Conservation (phyloP, 148 eudicot species). For the Rhododendron molle region DNA sequence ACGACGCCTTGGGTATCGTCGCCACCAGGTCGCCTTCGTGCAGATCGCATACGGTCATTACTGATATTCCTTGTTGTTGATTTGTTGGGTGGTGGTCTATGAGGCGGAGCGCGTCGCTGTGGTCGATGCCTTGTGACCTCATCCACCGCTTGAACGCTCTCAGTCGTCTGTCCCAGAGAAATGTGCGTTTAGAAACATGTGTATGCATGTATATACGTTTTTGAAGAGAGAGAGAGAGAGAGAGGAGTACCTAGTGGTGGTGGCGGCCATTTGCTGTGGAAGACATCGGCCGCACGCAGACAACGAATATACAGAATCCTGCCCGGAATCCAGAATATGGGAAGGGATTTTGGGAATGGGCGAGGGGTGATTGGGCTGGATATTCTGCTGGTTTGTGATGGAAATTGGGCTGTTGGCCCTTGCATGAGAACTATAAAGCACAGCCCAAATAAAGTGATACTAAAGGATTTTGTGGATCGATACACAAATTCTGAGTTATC, state of each 20-base stretch:
- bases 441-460: neutral
- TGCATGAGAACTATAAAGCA: neutral
- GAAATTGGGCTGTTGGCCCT: neutral
- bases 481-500: too few relatives aligned
- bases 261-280: slow-evolving; percentile 2
- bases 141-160: slow-evolving; percentile 89
- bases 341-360: neutral
- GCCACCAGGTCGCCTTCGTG: slow-evolving; percentile 68
- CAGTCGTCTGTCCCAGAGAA: slow-evolving; percentile 35
- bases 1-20: slow-evolving; percentile 63
- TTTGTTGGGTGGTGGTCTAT: slow-evolving; percentile 12
- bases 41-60: slow-evolving; percentile 47
- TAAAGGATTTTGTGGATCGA: too few relatives aligned
- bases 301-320: neutral
- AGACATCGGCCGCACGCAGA: neutral
- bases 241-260: neutral
- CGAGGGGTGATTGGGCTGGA: neutral
- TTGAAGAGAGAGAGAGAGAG: neutral
- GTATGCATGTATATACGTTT: neutral
- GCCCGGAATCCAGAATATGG: neutral
- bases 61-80: slow-evolving; percentile 30
- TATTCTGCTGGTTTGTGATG: neutral
- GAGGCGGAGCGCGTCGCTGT: slow-evolving; percentile 57
- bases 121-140: slow-evolving; percentile 38
- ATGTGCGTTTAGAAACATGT: neutral